Conservation (phyloP, 2,329 filamentous ascomycete genomes). For the Arthrobotrys iridis region DNA sequence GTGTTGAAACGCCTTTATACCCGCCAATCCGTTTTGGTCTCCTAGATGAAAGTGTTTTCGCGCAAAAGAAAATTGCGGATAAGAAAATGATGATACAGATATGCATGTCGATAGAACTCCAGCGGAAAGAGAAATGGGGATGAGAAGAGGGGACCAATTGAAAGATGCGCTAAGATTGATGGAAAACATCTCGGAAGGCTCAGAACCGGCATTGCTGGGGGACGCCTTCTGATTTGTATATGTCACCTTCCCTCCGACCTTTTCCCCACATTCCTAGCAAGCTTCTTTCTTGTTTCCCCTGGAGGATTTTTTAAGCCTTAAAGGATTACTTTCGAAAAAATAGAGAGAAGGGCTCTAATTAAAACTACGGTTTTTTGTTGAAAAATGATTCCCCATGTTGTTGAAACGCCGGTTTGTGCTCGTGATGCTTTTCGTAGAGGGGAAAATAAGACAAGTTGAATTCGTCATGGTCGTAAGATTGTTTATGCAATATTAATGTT, state of each 20-base stretch:
- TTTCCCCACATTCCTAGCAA: neutral
- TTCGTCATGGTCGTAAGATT: conserved; percentile 35
- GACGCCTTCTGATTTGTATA: conserved; percentile 18
- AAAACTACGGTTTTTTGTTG: conserved; percentile 45
- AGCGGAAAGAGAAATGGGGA: neutral
- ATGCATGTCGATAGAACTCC: too few species aligned
- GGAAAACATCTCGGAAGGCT: neutral
- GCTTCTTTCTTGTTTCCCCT: too few species aligned
- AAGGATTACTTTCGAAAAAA: neutral
- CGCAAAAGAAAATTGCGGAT: neutral
- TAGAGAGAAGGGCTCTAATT: conserved; percentile 5
- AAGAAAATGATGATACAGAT: neutral
- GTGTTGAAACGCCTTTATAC: conserved; percentile 54
- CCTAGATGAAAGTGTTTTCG: conserved; percentile 4
- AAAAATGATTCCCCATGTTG: conserved; percentile 36
- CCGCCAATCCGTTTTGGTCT: neutral
- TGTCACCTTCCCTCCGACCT: neutral
- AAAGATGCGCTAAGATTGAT: conserved; percentile 1
- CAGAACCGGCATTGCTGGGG: conserved; percentile 32
- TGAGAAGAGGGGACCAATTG: neutral
- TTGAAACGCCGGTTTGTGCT: conserved; percentile 51
- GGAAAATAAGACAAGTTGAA: conserved; percentile 24
- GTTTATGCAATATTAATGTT: conserved; percentile 29
- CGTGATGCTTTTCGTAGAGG: conserved; percentile 1
- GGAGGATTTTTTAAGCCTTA: neutral